Base-by-base conservation (phyloP, 345 rosid genomes). In the Abelmoschus esculentus region DNA sequence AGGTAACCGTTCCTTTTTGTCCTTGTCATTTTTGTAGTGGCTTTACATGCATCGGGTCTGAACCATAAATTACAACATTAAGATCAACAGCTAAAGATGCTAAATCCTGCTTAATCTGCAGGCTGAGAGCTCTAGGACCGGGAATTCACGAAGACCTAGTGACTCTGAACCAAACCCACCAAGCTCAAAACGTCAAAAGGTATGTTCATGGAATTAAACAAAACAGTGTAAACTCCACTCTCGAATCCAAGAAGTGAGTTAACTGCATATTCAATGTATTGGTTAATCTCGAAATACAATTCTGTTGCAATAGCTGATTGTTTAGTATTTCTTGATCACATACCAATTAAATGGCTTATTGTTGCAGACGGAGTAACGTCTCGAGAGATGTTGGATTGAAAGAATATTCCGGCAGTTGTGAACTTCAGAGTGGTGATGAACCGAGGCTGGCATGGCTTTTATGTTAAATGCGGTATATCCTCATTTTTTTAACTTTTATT, bases 41-140 rank as follows among this genome's bases (percentile, higher is more conserved):
- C 36, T 32, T 32, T 32, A 32, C 36, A 32, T 59, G 50, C 54
- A 3, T 19, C 49, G 34, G 36, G 36, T 22, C 11, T 42, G 53
- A 64, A 42, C 34, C 34, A 6, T 42, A 32, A 32, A 47, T 3
- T 47, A 13, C 6, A 42, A 46, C 47, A 22, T 47, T 66, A 28
- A 46, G 31, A 29, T 65, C 54, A 26, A 26, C 36, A 8, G 14
- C 14, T 47, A 28, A 66, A 9, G 26, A 66, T 29, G 57, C 40
- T 47, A 49, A 68, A 46, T 6, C 1, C 3, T 60, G 69, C 66
- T 52, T 13, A 47, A 12, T 74, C 75, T 73, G 71, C 80, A 86
- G 92, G 85, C 76, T 65, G 83, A 75, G 73, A 74, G 74, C 79
- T 77, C 87, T 40, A 69, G 47, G 38, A 74, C 40, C 29, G 85